Conservation (phyloP, 2,329 filamentous ascomycete species). For the Ceratocystis ficicola region DNA sequence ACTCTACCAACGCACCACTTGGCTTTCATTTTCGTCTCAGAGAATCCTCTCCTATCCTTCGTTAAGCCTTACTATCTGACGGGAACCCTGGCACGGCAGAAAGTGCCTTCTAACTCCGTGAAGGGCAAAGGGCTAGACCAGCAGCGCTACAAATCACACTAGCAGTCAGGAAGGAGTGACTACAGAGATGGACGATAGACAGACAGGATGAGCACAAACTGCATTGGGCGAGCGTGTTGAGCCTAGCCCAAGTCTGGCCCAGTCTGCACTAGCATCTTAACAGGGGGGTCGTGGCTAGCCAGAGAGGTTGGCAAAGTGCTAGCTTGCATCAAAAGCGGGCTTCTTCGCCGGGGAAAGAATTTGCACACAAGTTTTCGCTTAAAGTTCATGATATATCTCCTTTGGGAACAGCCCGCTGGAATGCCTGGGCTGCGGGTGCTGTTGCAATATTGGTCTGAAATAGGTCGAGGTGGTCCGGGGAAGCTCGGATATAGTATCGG, state of each 20-base stretch:
- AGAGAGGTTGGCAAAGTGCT: background rate
- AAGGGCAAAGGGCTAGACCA: background rate
- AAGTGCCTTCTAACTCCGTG: background rate
- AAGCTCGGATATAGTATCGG: background rate
- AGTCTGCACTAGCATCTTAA: background rate
- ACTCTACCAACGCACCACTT: too few relatives aligned
- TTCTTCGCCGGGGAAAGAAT: background rate
- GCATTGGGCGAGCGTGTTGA: background rate
- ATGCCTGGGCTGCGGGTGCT: background rate
- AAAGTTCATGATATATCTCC: background rate
- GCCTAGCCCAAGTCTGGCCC: background rate
- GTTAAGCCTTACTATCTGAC: background rate
- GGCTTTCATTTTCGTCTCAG: too few relatives aligned
- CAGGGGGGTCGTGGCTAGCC: background rate
- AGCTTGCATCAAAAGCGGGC: background rate
- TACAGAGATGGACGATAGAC: background rate
- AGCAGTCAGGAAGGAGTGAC: background rate
- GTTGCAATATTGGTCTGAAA: constrained; percentile 1
- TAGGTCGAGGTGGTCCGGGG: background rate
- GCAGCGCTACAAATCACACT: background rate
- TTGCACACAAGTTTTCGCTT: background rate
- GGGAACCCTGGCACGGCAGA: background rate
- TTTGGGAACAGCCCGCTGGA: background rate
- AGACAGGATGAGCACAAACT: background rate
- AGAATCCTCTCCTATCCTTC: too few relatives aligned